Conservation (phyloP, 768 basidiomycete species). For the Pluteus cervinus region DNA sequence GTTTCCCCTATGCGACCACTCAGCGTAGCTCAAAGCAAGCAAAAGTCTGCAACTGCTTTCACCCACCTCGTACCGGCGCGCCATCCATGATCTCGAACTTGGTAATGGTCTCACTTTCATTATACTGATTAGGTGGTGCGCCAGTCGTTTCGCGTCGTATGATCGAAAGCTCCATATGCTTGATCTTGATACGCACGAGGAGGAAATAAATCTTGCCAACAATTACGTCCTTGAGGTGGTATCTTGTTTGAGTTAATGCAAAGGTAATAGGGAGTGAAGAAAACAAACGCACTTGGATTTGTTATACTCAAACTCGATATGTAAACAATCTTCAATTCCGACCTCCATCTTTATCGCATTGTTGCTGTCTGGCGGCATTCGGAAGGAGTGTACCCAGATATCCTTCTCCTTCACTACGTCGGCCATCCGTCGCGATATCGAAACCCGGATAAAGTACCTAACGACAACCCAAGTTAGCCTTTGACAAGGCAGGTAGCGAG, state of each 20-base stretch:
- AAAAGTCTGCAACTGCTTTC: not conserved
- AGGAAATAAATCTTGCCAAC: slow-evolving; percentile 99
- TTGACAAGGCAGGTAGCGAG: slow-evolving; percentile 1
- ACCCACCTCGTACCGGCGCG: slow-evolving; percentile 86
- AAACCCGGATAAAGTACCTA: slow-evolving; percentile 90
- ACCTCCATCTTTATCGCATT: slow-evolving; percentile 99
- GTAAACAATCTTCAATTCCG: slow-evolving; percentile 97
- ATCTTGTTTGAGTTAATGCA: slow-evolving; percentile 43
- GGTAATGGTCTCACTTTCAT: slow-evolving; percentile 97
- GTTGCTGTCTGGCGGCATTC: slow-evolving; percentile 97
- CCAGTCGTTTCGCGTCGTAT: slow-evolving; percentile 97
- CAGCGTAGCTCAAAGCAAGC: not conserved
- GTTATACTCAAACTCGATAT: slow-evolving; percentile 99
- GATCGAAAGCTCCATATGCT: slow-evolving; percentile 98
- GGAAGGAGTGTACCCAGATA: slow-evolving; percentile 96
- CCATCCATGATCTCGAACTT: slow-evolving; percentile 99
- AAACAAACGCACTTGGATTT: slow-evolving; percentile 80
- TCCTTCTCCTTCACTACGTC: slow-evolving; percentile 93
- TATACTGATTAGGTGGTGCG: slow-evolving; percentile 97
- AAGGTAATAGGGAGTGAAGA: not conserved
- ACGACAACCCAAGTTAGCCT: too few species aligned
- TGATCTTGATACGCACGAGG: slow-evolving; percentile 98
- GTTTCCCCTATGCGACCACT: slow-evolving; percentile 70
- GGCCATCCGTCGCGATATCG: slow-evolving; percentile 86
- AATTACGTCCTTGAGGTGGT: slow-evolving; percentile 98